Evolutionary conservation across 2,329 filamentous ascomycete genomes (phyloP).

Genomic region (Dactylonectria macrodidyma): DNA sequence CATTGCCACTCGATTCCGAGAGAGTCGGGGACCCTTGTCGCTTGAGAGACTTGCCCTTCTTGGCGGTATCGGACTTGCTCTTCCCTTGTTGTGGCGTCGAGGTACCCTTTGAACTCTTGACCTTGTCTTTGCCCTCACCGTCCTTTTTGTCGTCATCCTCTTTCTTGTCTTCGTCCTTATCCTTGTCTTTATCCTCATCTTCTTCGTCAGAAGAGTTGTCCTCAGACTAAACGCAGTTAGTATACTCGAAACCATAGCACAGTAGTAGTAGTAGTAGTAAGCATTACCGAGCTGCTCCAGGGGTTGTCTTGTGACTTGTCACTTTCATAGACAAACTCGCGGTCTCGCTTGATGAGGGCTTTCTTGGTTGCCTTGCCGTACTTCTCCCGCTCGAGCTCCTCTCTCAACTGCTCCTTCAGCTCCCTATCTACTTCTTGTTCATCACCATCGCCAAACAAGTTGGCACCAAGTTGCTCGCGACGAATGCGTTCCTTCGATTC

Average conservation of each 20-base stretch:
- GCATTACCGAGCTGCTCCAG: slow-evolving; percentile 57
- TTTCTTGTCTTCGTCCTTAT: slow-evolving; percentile 72
- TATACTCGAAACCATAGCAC: background rate
- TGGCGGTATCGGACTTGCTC: slow-evolving; percentile 58
- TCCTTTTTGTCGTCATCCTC: slow-evolving; percentile 74
- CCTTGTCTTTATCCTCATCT: slow-evolving; percentile 56
- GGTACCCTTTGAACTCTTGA: slow-evolving; percentile 74
- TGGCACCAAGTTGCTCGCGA: slow-evolving; percentile 87
- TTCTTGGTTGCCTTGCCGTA: slow-evolving; percentile 85
- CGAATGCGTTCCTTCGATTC: slow-evolving; percentile 81
- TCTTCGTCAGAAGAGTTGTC: slow-evolving; percentile 58
- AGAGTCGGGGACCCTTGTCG: slow-evolving; percentile 88
- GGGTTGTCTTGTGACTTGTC: slow-evolving; percentile 67
- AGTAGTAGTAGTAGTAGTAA: background rate
- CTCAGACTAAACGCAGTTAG: slow-evolving; percentile 61
- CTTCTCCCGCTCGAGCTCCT: slow-evolving; percentile 78
- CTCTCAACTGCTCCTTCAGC: slow-evolving; percentile 77
- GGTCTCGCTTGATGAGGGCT: slow-evolving; percentile 86
- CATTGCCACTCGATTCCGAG: slow-evolving; percentile 93
- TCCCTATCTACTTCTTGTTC: slow-evolving; percentile 83
- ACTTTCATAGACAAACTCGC: slow-evolving; percentile 87
- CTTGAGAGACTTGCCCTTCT: slow-evolving; percentile 79
- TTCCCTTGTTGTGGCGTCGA: slow-evolving; percentile 68
- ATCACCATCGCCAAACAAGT: slow-evolving; percentile 80
- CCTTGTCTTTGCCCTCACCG: slow-evolving; percentile 68